These are phyloP conservation scores for Vinca minor DNA, from an alignment of 257 asterid genomes.

Conservation along the genomic window DNA sequence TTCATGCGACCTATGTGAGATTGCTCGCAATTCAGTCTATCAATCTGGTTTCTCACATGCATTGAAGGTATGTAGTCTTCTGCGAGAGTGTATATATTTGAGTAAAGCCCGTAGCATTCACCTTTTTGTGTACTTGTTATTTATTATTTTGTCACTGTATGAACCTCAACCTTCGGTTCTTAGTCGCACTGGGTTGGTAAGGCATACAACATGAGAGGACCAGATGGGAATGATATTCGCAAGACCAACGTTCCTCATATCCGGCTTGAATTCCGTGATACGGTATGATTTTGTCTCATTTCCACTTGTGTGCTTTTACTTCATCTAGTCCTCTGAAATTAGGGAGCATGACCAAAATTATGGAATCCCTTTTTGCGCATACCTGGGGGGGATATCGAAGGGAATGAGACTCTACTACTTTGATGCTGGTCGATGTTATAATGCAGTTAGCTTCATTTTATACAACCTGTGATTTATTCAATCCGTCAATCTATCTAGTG, in stretches of 20 bases:
- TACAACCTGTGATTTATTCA: too few relatives aligned
- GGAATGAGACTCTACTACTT: background rate
- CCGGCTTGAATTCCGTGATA: constrained; percentile 84
- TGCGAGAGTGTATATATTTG: background rate
- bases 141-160: background rate
- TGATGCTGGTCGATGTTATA: background rate
- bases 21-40: constrained; percentile 91
- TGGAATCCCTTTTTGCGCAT: too few relatives aligned
- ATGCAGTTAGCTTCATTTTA: background rate
- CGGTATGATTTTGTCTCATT: constrained; percentile 36
- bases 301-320: background rate
- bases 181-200: constrained; percentile 94
- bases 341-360: background rate
- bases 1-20: constrained; percentile 91
- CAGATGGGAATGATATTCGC: constrained; percentile 91
- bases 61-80: constrained; percentile 46
- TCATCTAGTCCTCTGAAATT: background rate
- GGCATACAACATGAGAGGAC: constrained; percentile 76
- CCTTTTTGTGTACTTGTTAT: too few relatives aligned
- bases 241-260: constrained; percentile 94
- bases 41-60: constrained; percentile 96
- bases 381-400: background rate
- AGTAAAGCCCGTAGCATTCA: too few relatives aligned
- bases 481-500: background rate
- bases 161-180: constrained; percentile 6